Conservation (phyloP, 2,329 filamentous ascomycete species). For the Neophaeococcomyces aloes region DNA sequence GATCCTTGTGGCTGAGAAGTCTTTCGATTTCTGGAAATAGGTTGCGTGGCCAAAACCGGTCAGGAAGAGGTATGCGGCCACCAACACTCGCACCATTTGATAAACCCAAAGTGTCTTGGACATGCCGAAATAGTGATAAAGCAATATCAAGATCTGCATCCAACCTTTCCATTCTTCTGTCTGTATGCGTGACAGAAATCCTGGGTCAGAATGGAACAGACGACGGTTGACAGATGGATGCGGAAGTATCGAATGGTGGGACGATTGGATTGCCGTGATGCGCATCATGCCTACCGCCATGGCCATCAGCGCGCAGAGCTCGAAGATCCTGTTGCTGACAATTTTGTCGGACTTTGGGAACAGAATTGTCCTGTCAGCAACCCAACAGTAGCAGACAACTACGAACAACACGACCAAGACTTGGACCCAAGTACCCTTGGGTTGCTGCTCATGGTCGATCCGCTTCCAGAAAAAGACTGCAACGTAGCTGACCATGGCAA, state of each 20-base stretch:
- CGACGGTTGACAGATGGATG: no score
- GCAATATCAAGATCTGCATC: conserved; percentile 48
- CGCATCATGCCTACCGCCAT: conserved; percentile 17
- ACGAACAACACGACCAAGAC: conserved; percentile 10
- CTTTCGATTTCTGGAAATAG: conserved; percentile 46
- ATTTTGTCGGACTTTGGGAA: conserved; percentile 44
- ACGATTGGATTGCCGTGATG: not conserved
- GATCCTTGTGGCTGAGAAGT: conserved; percentile 48
- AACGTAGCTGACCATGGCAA: not conserved
- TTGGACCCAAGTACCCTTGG: not conserved
- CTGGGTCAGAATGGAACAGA: not conserved
- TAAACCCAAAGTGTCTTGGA: conserved; percentile 43
- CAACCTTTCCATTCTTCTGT: conserved; percentile 58
- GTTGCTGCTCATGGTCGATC: no score
- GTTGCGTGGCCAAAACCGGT: conserved; percentile 52
- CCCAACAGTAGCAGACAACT: conserved; percentile 38
- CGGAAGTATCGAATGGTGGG: not conserved
- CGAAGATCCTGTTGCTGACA: conserved; percentile 16
- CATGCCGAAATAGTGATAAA: conserved; percentile 50
- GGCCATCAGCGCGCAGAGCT: conserved; percentile 19
- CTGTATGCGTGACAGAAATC: conserved; percentile 44
- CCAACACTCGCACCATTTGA: conserved; percentile 43
- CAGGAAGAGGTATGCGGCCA: conserved; percentile 52
- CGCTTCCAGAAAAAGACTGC: not conserved
- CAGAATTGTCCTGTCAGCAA: conserved; percentile 45